phyloP scores from a whole-genome alignment of 75 land plant species.

The Picea glauca region DNA sequence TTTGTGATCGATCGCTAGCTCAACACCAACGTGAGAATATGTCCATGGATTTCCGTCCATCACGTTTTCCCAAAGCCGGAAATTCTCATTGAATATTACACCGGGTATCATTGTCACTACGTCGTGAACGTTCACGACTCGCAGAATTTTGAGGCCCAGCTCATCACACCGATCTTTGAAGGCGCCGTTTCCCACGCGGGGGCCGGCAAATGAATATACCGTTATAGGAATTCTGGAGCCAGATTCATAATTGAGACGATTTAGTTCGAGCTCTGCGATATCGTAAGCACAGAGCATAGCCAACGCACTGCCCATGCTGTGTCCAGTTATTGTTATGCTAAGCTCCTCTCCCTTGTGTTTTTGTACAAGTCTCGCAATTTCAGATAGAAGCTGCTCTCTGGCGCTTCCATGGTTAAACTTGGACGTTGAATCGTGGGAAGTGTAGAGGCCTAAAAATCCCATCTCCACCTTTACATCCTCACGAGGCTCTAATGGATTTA shows the following conservation, averaged over 20 bases:
- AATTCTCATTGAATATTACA: slow-evolving; percentile 36
- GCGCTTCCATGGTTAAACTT: slow-evolving; percentile 51
- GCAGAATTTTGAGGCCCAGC: slow-evolving; percentile 57
- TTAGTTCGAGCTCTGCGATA: slow-evolving; percentile 52
- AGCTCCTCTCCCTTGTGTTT: slow-evolving; percentile 41
- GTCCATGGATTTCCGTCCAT: no score
- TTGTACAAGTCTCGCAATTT: slow-evolving; percentile 31
- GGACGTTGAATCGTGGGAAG: slow-evolving; percentile 32
- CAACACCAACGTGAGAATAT: no score
- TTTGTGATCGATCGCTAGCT: no score
- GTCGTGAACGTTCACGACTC: slow-evolving; percentile 64
- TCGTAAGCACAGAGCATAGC: slow-evolving; percentile 65
- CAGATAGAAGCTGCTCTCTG: slow-evolving; percentile 48
- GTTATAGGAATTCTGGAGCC: slow-evolving; percentile 34
- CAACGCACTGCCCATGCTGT: slow-evolving; percentile 69
- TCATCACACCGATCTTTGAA: slow-evolving; percentile 61
- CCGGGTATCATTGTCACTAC: slow-evolving; percentile 58
- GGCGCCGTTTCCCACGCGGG: slow-evolving; percentile 56
- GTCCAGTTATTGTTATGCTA: slow-evolving; percentile 68
- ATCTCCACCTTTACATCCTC: no score
- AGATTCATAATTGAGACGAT: neutral
- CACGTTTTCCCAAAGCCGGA: no score
- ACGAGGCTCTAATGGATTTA: no score
- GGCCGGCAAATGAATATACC: slow-evolving; percentile 63
- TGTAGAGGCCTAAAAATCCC: slow-evolving; percentile 33